Conservation (phyloP, 805 yeast species). For the Starmera amethionina region DNA sequence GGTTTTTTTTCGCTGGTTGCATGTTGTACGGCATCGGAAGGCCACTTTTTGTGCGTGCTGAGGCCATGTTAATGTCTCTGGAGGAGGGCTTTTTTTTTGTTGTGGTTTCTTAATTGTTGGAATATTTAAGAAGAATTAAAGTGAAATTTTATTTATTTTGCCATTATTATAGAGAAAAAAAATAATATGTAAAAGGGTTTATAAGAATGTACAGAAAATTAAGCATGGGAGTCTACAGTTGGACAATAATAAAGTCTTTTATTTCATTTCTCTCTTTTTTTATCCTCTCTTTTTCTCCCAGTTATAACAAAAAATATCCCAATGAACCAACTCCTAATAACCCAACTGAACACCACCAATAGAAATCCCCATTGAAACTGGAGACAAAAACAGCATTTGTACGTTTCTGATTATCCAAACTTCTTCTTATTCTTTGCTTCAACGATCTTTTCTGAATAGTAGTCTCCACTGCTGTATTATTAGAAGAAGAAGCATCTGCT, state of each 20-base stretch:
- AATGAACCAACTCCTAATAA: slow-evolving; percentile 28
- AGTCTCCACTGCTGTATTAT: slow-evolving; percentile 22
- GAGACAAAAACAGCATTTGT: slow-evolving; percentile 55
- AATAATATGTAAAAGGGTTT: too few species aligned
- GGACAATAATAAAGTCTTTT: too few species aligned
- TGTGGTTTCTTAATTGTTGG: too few species aligned
- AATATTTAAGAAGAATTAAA: too few species aligned
- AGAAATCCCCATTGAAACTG: slow-evolving; percentile 31
- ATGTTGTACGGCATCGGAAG: slow-evolving; percentile 36
- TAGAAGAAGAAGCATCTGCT: slow-evolving; percentile 13
- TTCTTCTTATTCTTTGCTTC: slow-evolving; percentile 47
- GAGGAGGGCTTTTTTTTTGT: too few species aligned
- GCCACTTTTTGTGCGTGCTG: slow-evolving; percentile 21
- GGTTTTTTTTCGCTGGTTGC: slow-evolving; percentile 17
- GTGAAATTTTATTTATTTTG: too few species aligned
- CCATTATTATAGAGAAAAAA: too few species aligned
- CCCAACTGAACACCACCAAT: slow-evolving; percentile 51
- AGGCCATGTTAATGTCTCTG: slow-evolving; percentile 13
- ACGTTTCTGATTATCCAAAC: slow-evolving; percentile 69
- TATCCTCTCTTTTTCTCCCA: too few species aligned
- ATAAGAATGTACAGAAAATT: too few species aligned
- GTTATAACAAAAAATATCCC: slow-evolving; percentile 14
- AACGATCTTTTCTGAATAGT: slow-evolving; percentile 25
- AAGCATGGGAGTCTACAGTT: too few species aligned
- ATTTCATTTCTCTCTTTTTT: too few species aligned